Base-by-base conservation (phyloP, 2,329 filamentous ascomycete species). In the Pyrenochaeta sp. region DNA sequence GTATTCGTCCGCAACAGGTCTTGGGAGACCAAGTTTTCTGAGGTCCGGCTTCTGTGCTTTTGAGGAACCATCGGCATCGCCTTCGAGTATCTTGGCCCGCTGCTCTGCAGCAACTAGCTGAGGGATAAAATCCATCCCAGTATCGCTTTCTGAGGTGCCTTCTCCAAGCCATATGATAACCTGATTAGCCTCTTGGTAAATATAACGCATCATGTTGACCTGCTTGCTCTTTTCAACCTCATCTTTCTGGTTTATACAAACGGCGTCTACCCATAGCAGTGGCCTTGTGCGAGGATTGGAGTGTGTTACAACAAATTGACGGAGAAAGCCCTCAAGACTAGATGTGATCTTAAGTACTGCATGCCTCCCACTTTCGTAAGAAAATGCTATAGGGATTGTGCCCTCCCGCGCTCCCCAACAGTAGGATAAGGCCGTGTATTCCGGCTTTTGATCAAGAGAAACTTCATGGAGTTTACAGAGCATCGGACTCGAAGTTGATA, bases 151-250 rank as follows among this genome's bases (percentile, higher is more conserved):
- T 15, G 50, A 10, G 5, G 39, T 27, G 9, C 45, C 53, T n/a
- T 62, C 50, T 6, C 72, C 72, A 3, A 76, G 58, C 72, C 72
- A 77, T 7, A 69, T 60, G 19, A 72, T 36, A 8, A 72, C 67
- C 19, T 58, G 54, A 2, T 54, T 13, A 8, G 70, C 68, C 19
- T 50, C 28, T 30, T 62, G 47, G 54, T 68, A 77, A 44, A 77
- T 75, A 3, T 68, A 39, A 24, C 60, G 64, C 64, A 69, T 68
- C 40, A 67, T 52, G 3, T 37, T 36, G 13, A 68, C 60, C 45
- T 69, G 65, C 25, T 52, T 9, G 8, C 40, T 49, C 34, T 56
- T 52, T 39, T 68, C 65, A 36, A 46, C 44, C 3, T 19, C 24
- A 46, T 68, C 51, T n/a, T 9, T 37, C 46, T 68, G 65, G 37